A percentile compares a stretch with the other conserved stretches of the same genome.
These are phyloP conservation scores for Helichrysum umbraculigerum DNA, from an alignment of 129 eudicot species.

Conservation along the genomic window DNA sequence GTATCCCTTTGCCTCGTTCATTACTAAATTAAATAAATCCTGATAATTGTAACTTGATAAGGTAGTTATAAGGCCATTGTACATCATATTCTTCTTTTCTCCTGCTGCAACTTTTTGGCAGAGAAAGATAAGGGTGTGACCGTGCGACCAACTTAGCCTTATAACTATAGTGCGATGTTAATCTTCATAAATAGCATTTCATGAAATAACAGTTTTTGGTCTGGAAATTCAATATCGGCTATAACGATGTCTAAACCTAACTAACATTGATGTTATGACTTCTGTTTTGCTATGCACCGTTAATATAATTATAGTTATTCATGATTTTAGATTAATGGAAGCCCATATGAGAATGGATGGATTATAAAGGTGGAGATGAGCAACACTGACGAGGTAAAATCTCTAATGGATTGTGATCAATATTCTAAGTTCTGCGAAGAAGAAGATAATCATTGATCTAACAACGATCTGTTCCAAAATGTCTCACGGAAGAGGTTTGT, in stretches of 20 bases:
- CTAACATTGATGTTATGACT: no score
- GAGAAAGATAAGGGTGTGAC: no score
- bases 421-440: conserved; percentile 87
- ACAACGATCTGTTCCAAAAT: conserved; percentile 1
- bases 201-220: no score
- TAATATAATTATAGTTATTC: neutral
- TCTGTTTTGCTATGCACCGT: neutral
- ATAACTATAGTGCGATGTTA: no score
- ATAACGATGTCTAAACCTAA: no score
- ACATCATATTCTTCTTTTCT: no score
- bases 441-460: conserved; percentile 52
- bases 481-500: conserved; percentile 15
- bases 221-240: neutral
- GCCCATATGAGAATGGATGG: conserved; percentile 91
- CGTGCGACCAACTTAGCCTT: no score
- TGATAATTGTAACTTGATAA: neutral
- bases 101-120: no score
- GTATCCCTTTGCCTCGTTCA: no score
- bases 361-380: conserved; percentile 78
- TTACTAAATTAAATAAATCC: no score
- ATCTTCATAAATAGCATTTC: no score
- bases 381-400: conserved; percentile 39
- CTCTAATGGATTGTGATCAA: conserved; percentile 65
- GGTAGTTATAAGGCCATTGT: neutral
- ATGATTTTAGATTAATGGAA: conserved; percentile 52